Percentiles rank a stretch among this genome's conserved stretches.
phyloP scores from a whole-genome alignment of 192 early-diverging fungal genomes.

The Kickxella alabastrina region DNA sequence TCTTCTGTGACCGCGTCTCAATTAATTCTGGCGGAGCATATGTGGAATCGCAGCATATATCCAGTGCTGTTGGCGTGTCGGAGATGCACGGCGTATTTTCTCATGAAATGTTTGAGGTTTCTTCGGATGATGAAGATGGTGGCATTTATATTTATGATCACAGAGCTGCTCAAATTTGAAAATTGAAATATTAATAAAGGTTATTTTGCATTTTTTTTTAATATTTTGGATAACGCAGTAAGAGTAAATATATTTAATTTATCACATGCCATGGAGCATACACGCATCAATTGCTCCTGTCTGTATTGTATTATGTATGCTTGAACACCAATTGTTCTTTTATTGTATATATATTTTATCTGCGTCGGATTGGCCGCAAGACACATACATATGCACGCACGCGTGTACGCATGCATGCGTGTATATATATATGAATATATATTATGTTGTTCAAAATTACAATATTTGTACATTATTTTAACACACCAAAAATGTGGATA shows the following conservation, averaged over 20 bases:
- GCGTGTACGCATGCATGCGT: neutral
- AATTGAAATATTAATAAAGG: too few relatives aligned
- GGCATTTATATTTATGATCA: constrained; percentile 8
- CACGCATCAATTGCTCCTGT: too few relatives aligned
- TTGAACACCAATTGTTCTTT: too few relatives aligned
- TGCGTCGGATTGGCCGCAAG: too few relatives aligned
- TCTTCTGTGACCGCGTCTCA: too few relatives aligned
- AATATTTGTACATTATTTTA: neutral
- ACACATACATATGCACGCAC: too few relatives aligned
- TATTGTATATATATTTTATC: too few relatives aligned
- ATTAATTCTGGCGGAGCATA: neutral
- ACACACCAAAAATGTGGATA: too few relatives aligned
- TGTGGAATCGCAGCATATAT: neutral
- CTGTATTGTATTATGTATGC: neutral
- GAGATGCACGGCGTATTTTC: constrained; percentile 5
- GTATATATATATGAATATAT: neutral
- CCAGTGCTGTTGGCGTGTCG: neutral
- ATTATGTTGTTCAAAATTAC: constrained; percentile 1
- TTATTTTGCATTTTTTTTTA: too few relatives aligned
- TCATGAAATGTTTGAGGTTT: constrained; percentile 4
- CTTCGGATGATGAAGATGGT: constrained; percentile 1
- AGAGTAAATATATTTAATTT: neutral
- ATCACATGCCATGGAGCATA: too few relatives aligned
- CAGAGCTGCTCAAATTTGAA: too few relatives aligned
- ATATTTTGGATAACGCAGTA: too few relatives aligned